Conservation (phyloP, 1,284 basidiomycete genomes). For the Vanrija sp. region DNA sequence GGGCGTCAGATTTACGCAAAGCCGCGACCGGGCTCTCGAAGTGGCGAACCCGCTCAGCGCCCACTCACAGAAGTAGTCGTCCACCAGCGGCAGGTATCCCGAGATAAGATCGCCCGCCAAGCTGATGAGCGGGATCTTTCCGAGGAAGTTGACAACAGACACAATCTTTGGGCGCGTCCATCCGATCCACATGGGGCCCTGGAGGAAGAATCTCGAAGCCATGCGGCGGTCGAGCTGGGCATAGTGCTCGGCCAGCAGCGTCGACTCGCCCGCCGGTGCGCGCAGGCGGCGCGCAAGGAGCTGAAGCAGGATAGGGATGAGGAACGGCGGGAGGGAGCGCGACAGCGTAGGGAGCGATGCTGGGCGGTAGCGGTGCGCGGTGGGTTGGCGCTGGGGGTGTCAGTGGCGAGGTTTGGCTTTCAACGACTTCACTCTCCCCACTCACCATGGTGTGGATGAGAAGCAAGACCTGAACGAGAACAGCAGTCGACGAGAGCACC, state of each 20-base stretch:
- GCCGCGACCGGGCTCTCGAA: constrained; percentile 14
- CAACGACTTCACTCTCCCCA: neutral
- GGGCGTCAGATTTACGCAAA: constrained; percentile 1
- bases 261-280: constrained; percentile 16
- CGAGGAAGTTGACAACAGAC: constrained; percentile 58
- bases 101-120: constrained; percentile 71
- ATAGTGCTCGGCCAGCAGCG: constrained; percentile 59
- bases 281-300: constrained; percentile 37
- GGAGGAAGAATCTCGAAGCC: constrained; percentile 72
- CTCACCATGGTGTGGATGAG: constrained; percentile 28
- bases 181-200: constrained; percentile 81
- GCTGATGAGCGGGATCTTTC: constrained; percentile 66
- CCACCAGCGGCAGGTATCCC: constrained; percentile 89
- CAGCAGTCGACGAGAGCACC: constrained; percentile 31
- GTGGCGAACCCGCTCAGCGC: too few species aligned
- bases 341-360: constrained; percentile 39
- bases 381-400: constrained; percentile 2
- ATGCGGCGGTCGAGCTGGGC: constrained; percentile 74
- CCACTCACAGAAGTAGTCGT: constrained; percentile 85
- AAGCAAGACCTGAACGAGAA: constrained; percentile 59
- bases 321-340: constrained; percentile 31
- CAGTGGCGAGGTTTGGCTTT: neutral
- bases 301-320: constrained; percentile 33
- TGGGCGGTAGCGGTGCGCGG: constrained; percentile 13
- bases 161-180: constrained; percentile 79